A percentile compares a stretch with the other conserved stretches of the same genome.
Conservation (phyloP, 1,284 basidiomycete species). For the Gomphus bonarii region DNA sequence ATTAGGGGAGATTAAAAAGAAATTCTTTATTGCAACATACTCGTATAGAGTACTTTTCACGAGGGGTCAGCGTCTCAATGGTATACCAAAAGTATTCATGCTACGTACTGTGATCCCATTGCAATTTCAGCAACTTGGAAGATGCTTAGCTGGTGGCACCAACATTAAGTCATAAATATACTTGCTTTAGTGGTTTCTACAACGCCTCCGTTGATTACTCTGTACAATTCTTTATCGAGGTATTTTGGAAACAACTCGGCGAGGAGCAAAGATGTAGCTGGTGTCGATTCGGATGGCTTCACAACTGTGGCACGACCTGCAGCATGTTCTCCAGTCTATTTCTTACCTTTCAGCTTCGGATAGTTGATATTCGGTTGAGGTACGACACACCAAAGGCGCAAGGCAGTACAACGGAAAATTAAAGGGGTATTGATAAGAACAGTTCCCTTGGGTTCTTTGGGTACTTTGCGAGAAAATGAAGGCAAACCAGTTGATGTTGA, state of each 20-base stretch:
- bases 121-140: slow-evolving; percentile 37
- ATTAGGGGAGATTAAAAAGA: slow-evolving; percentile 14
- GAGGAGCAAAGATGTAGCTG: slow-evolving; percentile 40
- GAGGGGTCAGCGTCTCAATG: not conserved
- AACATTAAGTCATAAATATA: slow-evolving; percentile 11
- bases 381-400: not conserved
- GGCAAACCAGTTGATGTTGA: slow-evolving; percentile 27
- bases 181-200: slow-evolving; percentile 34
- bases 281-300: slow-evolving; percentile 54
- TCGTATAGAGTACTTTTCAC: slow-evolving; percentile 33
- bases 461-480: slow-evolving; percentile 32
- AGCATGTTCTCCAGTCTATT: slow-evolving; percentile 45
- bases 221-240: slow-evolving; percentile 40
- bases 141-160: slow-evolving; percentile 15
- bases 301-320: slow-evolving; percentile 50
- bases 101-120: slow-evolving; percentile 47
- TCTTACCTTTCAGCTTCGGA: not conserved
- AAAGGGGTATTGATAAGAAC: slow-evolving; percentile 27
- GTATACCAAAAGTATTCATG: not conserved
- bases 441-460: slow-evolving; percentile 43
- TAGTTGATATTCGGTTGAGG: too few species aligned
- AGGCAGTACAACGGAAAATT: slow-evolving; percentile 3
- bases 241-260: slow-evolving; percentile 51
- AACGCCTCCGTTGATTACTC: slow-evolving; percentile 48
- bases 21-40: slow-evolving; percentile 4